Percentiles rank a stretch among this genome's conserved stretches.
phyloP scores from a whole-genome alignment of 2,329 filamentous ascomycete species.

The Teratosphaeriaceae sp. region DNA sequence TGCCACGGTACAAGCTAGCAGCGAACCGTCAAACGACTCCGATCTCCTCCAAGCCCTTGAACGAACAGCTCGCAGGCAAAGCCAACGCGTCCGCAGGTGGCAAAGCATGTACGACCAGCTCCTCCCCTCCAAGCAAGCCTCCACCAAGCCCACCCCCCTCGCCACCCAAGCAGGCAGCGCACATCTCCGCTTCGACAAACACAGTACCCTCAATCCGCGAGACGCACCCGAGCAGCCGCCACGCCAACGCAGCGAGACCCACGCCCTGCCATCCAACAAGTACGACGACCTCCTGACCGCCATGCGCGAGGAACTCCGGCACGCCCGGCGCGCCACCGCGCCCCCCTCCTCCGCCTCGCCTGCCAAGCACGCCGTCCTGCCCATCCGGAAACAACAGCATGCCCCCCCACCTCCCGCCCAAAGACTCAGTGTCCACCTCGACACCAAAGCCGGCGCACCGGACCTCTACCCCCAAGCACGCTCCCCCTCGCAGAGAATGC shows the following conservation, averaged over 20 bases:
- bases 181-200: conserved; percentile 22
- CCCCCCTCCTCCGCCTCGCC: neutral
- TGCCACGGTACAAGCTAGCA: conserved; percentile 62
- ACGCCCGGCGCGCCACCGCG: conserved; percentile 9
- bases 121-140: conserved; percentile 12
- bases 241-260: conserved; percentile 9
- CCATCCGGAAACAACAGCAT: neutral
- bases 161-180: neutral
- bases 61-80: conserved; percentile 58
- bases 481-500: conserved; percentile 21
- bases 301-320: conserved; percentile 29
- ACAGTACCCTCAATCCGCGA: conserved; percentile 21
- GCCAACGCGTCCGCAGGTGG: conserved; percentile 65
- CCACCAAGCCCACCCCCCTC: neutral
- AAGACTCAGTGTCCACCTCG: conserved; percentile 13
- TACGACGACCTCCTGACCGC: conserved; percentile 29
- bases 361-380: conserved; percentile 4
- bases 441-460: conserved; percentile 10
- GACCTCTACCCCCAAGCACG: conserved; percentile 16
- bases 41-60: conserved; percentile 67
- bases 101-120: conserved; percentile 52
- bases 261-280: conserved; percentile 12
- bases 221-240: conserved; percentile 15
- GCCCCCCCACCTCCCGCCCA: conserved; percentile 1
- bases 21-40: conserved; percentile 35